phyloP scores from a whole-genome alignment of 2,329 filamentous ascomycete genomes.

The Calonectria pseudoturangicola region DNA sequence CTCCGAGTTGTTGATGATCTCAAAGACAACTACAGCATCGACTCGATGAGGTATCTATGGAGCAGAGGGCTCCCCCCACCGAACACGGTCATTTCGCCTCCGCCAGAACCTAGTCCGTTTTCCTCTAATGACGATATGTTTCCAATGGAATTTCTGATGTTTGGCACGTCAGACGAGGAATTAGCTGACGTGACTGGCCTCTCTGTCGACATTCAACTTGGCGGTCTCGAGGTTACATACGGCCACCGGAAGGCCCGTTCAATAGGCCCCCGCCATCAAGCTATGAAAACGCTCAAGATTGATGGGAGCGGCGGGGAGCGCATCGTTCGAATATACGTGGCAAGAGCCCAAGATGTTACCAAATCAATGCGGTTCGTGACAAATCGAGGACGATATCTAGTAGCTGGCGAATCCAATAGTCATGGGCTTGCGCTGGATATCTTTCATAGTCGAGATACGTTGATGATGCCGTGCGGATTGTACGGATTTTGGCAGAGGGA shows the following conservation, averaged over 20 bases:
- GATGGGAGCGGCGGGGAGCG: constrained; percentile 19
- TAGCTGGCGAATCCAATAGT: background rate
- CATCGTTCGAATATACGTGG: background rate
- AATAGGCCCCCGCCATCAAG: constrained; percentile 20
- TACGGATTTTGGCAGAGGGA: constrained; percentile 9
- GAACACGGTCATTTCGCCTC: background rate
- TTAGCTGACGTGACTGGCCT: background rate
- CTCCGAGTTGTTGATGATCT: constrained; percentile 10
- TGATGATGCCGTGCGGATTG: constrained; percentile 17
- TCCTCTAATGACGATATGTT: background rate
- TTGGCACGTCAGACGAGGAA: constrained; percentile 29
- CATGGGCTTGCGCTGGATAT: background rate
- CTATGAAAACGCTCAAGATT: constrained; percentile 19
- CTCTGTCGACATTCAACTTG: constrained; percentile 20
- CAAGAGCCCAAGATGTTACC: background rate
- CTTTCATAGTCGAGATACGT: background rate
- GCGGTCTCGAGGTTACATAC: constrained; percentile 30
- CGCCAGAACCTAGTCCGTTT: background rate
- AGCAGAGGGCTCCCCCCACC: constrained; percentile 15
- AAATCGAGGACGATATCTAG: constrained; percentile 18
- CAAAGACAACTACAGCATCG: constrained; percentile 6
- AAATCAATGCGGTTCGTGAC: background rate
- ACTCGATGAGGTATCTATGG: constrained; percentile 23
- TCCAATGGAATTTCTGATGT: constrained; percentile 30
- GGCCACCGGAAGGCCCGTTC: constrained; percentile 6